Evolutionary conservation across 1,139 yeast genomes (phyloP).

Genomic region (Saccharomyces hybrid): DNA sequence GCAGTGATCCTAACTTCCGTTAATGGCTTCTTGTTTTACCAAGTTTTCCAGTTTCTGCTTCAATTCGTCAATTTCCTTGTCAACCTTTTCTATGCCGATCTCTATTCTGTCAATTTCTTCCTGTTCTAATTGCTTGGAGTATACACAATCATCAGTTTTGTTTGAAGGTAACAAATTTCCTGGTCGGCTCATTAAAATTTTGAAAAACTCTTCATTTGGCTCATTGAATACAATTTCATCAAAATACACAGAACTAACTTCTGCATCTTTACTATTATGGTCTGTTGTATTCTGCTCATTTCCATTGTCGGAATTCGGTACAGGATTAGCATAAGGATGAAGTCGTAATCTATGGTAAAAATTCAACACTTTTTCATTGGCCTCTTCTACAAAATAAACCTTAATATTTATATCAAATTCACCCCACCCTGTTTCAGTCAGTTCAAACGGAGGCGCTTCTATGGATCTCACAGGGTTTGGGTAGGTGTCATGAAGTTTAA

Average conservation of each 20-base stretch:
- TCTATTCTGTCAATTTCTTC: constrained; percentile 75
- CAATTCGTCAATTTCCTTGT: constrained; percentile 48
- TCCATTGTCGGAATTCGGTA: constrained; percentile 27
- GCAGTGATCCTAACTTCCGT: neutral
- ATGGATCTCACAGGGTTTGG: constrained; percentile 75
- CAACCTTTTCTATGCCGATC: constrained; percentile 56
- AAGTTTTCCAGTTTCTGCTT: constrained; percentile 33
- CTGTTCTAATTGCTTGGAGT: constrained; percentile 53
- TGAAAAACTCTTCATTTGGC: constrained; percentile 82
- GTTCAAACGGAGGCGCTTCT: constrained; percentile 88
- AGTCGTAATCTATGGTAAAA: constrained; percentile 83
- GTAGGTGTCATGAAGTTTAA: constrained; percentile 92
- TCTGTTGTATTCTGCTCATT: constrained; percentile 16
- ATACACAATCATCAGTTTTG: constrained; percentile 40
- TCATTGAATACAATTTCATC: constrained; percentile 94
- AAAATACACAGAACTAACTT: constrained; percentile 64
- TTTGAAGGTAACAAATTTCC: constrained; percentile 65
- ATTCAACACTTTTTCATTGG: constrained; percentile 81
- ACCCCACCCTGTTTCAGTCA: constrained; percentile 99
- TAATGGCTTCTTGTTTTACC: neutral
- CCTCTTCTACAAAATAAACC: constrained; percentile 75
- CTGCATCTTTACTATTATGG: constrained; percentile 25
- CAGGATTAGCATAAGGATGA: constrained; percentile 64
- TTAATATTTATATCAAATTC: constrained; percentile 91
- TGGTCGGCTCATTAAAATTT: constrained; percentile 65